Base-by-base conservation (phyloP, 2,329 filamentous ascomycete genomes). In the Calonectria leucothoes region DNA sequence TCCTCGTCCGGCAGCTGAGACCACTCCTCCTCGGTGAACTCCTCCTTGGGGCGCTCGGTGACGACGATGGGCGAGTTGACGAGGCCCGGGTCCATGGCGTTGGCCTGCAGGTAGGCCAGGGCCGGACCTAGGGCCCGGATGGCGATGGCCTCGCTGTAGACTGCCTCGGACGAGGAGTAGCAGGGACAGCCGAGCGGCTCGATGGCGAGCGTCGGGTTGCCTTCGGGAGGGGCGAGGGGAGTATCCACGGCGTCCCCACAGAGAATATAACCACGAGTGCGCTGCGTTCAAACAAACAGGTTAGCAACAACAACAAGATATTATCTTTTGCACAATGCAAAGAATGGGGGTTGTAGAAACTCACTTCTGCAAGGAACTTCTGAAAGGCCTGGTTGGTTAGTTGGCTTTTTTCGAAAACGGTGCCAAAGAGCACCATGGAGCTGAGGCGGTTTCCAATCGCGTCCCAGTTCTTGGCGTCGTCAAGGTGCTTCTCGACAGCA, bases 91-190 rank as follows among this genome's bases (percentile, higher is more conserved):
- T 81, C 76, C 3, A 84, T 80, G 6, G 90, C 88, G 15, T 93
- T 88, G 45, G 90, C 85, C 63, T 91, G 84, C 42, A 95, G 86
- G 88, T 92, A 95, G 48, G 85, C 82, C 2, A 95, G 82, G 31
- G 94, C 89, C 3, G 85, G 82, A 15, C 81, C 78, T 75, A 91
- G 89, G 0, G 90, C 88, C 14, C 81, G 82, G 15, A 93, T 86
- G 66, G 96, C 88, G 74, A 94, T 89, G 45, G 87, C 86, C 82
- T 97, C 94, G 10, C 85, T 85, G 79, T 91, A 87, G 39, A 87
- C 81, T 1, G 84, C 78, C 74, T 94, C 91, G 4, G 93, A 93
- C 2, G 92, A 90, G n/a, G 93, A 93, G 83, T 93, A 93, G 74
- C 92, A 89, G 6, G 93, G 93, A 75, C 91, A 93, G 6, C 93